phyloP scores from a whole-genome alignment of 2,329 filamentous ascomycete genomes.

The Scedosporium dehoogii region DNA sequence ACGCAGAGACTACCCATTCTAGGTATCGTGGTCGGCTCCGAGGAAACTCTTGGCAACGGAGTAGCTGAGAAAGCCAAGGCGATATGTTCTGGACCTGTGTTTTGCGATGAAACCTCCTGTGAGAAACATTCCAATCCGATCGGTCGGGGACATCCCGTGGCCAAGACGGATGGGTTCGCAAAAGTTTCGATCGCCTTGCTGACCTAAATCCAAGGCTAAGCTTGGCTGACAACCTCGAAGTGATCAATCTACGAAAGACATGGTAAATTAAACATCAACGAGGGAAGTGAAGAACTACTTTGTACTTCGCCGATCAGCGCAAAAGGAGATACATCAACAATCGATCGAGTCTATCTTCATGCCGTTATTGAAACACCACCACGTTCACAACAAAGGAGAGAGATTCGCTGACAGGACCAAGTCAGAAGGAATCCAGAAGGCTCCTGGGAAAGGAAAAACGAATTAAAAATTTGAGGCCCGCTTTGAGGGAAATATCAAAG shows the following conservation, averaged over 20 bases:
- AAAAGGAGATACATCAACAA: too few relatives aligned
- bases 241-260: background rate
- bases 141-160: background rate
- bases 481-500: background rate
- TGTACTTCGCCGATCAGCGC: too few relatives aligned
- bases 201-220: background rate
- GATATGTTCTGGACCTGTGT: too few relatives aligned
- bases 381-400: too few relatives aligned
- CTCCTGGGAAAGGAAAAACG: too few relatives aligned
- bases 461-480: background rate
- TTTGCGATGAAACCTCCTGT: background rate
- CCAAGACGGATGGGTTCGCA: background rate
- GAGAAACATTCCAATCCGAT: background rate
- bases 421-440: too few relatives aligned
- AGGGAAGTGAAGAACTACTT: too few relatives aligned
- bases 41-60: background rate
- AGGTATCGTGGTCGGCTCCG: background rate
- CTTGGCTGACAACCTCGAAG: background rate
- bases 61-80: background rate
- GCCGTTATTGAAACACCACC: too few relatives aligned
- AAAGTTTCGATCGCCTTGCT: background rate
- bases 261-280: background rate
- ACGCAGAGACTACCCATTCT: background rate
- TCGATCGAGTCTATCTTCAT: too few relatives aligned
- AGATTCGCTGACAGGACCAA: too few relatives aligned